These are phyloP conservation scores for Benincasa hispida DNA, from an alignment of 306 rosid species.

Conservation along the genomic window DNA sequence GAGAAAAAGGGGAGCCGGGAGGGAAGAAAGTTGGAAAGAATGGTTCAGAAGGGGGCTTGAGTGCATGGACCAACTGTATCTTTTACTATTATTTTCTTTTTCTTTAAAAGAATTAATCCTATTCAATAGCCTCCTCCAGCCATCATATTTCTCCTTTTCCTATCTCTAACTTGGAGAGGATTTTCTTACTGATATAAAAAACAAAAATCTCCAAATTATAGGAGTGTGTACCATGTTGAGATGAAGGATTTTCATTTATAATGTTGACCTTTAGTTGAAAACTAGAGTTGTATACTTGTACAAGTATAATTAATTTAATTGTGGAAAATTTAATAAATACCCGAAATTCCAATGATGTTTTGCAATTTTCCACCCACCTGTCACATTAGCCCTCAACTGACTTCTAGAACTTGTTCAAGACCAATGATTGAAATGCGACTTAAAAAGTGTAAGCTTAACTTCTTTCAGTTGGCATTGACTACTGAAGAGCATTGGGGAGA, in stretches of 20 bases:
- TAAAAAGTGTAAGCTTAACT: constrained; percentile 3
- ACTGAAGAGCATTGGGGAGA: neutral
- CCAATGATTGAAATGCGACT: neutral
- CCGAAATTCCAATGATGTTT: neutral
- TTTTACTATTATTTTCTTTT: neutral
- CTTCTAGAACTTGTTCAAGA: neutral
- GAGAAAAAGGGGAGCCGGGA: neutral
- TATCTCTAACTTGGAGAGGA: neutral
- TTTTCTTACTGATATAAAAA: neutral
- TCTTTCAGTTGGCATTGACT: constrained; percentile 1
- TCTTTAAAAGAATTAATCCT: neutral
- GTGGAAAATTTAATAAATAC: neutral
- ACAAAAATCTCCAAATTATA: neutral
- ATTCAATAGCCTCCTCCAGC: neutral
- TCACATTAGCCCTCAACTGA: neutral
- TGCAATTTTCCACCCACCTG: neutral
- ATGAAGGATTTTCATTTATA: neutral
- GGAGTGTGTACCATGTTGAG: neutral
- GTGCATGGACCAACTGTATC: neutral
- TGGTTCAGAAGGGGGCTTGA: neutral
- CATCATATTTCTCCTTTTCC: neutral
- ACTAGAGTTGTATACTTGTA: neutral
- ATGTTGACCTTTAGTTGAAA: neutral
- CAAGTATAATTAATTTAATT: neutral
- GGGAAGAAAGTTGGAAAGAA: neutral